Conservation (phyloP, 495 filamentous ascomycete genomes). For the Gamarada debralockiae region DNA sequence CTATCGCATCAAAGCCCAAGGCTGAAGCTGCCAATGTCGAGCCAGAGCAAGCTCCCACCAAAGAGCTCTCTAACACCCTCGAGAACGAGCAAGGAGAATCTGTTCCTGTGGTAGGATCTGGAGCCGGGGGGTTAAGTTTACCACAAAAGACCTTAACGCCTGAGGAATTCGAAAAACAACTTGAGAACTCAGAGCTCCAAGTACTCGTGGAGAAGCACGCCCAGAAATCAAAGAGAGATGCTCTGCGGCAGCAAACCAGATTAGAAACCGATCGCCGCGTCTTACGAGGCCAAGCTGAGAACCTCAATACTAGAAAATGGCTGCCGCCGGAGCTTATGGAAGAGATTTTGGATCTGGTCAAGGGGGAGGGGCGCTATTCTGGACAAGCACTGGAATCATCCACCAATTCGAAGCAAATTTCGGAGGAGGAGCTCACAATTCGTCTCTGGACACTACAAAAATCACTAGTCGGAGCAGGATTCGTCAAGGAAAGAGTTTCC, state of each 20-base stretch:
- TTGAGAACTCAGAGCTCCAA: constrained; percentile 81
- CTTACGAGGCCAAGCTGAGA: constrained; percentile 67
- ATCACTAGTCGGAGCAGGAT: constrained; percentile 62
- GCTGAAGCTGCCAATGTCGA: constrained; percentile 48
- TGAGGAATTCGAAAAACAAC: constrained; percentile 78
- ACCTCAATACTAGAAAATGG: constrained; percentile 71
- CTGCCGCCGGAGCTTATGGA: constrained; percentile 75
- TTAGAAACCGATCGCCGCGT: constrained; percentile 76
- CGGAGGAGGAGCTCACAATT: constrained; percentile 69
- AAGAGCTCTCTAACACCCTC: background rate
- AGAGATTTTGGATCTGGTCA: constrained; percentile 59
- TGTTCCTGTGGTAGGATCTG: constrained; percentile 16
- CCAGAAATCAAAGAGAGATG: constrained; percentile 62
- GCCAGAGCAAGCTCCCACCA: constrained; percentile 17
- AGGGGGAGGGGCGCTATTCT: constrained; percentile 44
- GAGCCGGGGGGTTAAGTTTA: constrained; percentile 39
- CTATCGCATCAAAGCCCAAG: constrained; percentile 72
- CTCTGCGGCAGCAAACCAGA: constrained; percentile 62
- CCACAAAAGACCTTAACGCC: constrained; percentile 55
- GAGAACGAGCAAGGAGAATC: constrained; percentile 5
- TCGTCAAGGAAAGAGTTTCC: constrained; percentile 58
- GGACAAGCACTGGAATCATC: constrained; percentile 39
- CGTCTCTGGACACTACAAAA: constrained; percentile 79
- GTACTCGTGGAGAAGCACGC: constrained; percentile 76
- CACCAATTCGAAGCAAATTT: constrained; percentile 35